Base-by-base conservation (phyloP, 192 early-diverging fungal species). In the Rhizophagus prolifer region DNA sequence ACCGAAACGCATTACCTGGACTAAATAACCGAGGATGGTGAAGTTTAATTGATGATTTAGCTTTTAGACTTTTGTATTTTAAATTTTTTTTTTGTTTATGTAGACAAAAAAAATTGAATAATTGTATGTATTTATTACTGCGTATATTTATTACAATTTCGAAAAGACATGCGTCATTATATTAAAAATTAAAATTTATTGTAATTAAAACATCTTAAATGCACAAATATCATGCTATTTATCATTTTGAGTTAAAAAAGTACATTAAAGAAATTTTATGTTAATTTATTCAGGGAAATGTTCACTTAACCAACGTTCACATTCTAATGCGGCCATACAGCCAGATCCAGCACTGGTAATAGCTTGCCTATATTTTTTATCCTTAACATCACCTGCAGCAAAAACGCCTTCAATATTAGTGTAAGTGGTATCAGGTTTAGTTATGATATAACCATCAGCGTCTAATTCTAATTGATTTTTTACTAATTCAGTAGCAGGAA, bases 361-460 rank as follows among this genome's bases (percentile, higher is more conserved):
- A 21, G 98, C 98, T 84, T 99, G 97, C 79, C 97, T 93, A 86
- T 99, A 99, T 28, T 82, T 90, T 83, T 92, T 92, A 83, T 99
- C 98, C 81, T 97, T 94, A 70, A 99, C 96, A 89, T 99, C 98
- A 79, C 98, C 97, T 36, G 93, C 93, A 65, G 97, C 97, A 90
- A 97, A 99, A 58, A 99, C 93, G 77, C 97, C 97, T 75, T 88
- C 86, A 58, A 99, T 79, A 79, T 88, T 96, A 74, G 97, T 99
- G 67, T 88, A 83, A 38, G 95, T 89, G 50, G 91, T 88, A 38
- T 92, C 94, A 44, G 94, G 93, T 62, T 87, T 85, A 50, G 91
- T 92, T 58, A 90, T 83, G 80, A 99, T 92, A 83, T 99, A 99
- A 75, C 95, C 95, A 75, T 91, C 92, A 70, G 90, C 89, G 84